phyloP scores from a whole-genome alignment of 2,329 filamentous ascomycete species.

The Mycocentrospora acerina region DNA sequence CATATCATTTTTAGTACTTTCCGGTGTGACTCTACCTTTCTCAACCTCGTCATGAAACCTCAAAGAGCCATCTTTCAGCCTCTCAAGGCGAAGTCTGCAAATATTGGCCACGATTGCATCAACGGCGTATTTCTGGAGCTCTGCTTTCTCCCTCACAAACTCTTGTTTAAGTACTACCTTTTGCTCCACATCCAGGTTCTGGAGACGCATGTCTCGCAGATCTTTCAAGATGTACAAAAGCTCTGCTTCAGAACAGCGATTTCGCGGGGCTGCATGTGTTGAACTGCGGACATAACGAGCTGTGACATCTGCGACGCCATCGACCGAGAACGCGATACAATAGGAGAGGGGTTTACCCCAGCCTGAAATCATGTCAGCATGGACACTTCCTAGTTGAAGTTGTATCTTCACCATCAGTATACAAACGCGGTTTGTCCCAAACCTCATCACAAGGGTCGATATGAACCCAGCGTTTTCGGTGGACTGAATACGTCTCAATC shows the following conservation, averaged over 20 bases:
- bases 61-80: background rate
- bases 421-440: slow-evolving; percentile 88
- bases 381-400: background rate
- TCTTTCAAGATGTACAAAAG: slow-evolving; percentile 88
- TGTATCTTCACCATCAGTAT: slow-evolving; percentile 67
- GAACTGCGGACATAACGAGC: slow-evolving; percentile 59
- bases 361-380: slow-evolving; percentile 45
- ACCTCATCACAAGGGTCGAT: slow-evolving; percentile 88
- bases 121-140: slow-evolving; percentile 49
- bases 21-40: too few relatives aligned
- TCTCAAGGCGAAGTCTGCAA: background rate
- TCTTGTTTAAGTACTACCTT: slow-evolving; percentile 75
- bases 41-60: background rate
- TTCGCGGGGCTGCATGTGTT: slow-evolving; percentile 58
- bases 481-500: slow-evolving; percentile 92
- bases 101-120: background rate
- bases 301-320: slow-evolving; percentile 67
- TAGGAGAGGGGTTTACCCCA: slow-evolving; percentile 95
- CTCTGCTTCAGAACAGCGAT: slow-evolving; percentile 78
- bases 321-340: slow-evolving; percentile 88
- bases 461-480: slow-evolving; percentile 86
- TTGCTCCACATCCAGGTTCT: slow-evolving; percentile 78
- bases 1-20: too few relatives aligned
- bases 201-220: slow-evolving; percentile 76
- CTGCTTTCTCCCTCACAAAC: slow-evolving; percentile 69